Percentiles rank a stretch among this genome's conserved stretches.
Conservation (phyloP, 768 basidiomycete genomes). For the Termitomyces titanicus region DNA sequence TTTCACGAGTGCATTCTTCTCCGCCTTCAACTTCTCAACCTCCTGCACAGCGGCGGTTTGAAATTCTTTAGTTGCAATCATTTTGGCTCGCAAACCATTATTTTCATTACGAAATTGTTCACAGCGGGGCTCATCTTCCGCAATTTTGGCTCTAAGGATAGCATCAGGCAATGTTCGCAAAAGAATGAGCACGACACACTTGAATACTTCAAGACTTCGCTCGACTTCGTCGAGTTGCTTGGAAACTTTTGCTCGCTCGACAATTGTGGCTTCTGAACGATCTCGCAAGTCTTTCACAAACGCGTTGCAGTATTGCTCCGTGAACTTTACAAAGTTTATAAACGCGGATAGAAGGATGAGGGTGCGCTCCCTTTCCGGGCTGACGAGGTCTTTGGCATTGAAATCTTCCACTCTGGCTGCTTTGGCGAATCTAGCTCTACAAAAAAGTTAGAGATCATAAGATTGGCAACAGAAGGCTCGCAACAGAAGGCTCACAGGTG, state of each 20-base stretch:
- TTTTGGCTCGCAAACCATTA: constrained; percentile 52
- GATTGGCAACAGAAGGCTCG: constrained; percentile 25
- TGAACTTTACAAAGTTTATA: constrained; percentile 92
- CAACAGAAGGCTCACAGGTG: constrained; percentile 60
- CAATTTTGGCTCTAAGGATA: constrained; percentile 49
- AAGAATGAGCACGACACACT: constrained; percentile 36
- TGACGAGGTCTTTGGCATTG: constrained; percentile 65
- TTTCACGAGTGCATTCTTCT: constrained; percentile 59
- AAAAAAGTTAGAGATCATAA: constrained; percentile 2
- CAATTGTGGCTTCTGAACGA: constrained; percentile 49
- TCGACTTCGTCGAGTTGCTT: constrained; percentile 47
- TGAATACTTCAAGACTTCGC: constrained; percentile 49
- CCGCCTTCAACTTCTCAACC: constrained; percentile 67
- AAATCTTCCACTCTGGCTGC: constrained; percentile 79
- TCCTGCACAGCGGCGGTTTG: constrained; percentile 59
- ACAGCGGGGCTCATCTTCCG: constrained; percentile 67
- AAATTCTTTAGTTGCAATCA: constrained; percentile 67
- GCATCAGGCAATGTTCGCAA: not conserved
- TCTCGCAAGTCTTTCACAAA: constrained; percentile 63
- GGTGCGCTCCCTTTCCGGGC: constrained; percentile 74
- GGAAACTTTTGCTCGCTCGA: constrained; percentile 58
- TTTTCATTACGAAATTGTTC: constrained; percentile 60
- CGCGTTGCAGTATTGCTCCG: constrained; percentile 61
- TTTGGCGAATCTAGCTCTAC: constrained; percentile 64
- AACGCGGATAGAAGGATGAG: constrained; percentile 78